These are phyloP conservation scores for Ilyonectria mors-panacis DNA, from an alignment of 2,329 filamentous ascomycete genomes.

Conservation along the genomic window DNA sequence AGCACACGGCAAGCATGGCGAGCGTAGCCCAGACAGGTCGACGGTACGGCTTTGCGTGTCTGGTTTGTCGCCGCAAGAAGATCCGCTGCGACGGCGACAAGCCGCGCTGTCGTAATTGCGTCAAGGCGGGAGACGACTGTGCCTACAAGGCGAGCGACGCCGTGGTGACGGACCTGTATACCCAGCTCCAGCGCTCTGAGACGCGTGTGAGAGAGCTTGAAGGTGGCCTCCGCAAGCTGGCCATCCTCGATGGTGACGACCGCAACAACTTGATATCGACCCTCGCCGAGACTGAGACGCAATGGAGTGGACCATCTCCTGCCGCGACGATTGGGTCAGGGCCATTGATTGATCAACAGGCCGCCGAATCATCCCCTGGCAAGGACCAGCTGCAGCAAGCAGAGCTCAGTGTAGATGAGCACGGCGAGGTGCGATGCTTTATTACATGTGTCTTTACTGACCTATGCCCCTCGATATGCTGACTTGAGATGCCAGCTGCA, in stretches of 20 bases:
- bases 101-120: not conserved
- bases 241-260: not conserved
- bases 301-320: not conserved
- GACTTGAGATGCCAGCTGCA: not conserved
- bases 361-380: not conserved
- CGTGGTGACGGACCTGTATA: not conserved
- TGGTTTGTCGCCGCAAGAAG: not conserved
- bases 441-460: not conserved
- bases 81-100: no score
- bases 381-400: not conserved
- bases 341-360: not conserved
- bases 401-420: constrained; percentile 2
- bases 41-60: not conserved
- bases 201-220: not conserved
- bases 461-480: not conserved
- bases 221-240: not conserved
- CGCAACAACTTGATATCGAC: no score
- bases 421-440: not conserved
- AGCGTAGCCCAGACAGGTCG: not conserved
- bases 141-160: not conserved
- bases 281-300: not conserved
- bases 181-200: not conserved
- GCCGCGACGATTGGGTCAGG: not conserved
- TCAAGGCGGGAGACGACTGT: not conserved
- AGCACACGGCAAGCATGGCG: not conserved